Evolutionary conservation across 306 rosid genomes (phyloP), one percentile per base, ranked within the genome.

Genomic region (Trichosanthes cucumerina): DNA sequence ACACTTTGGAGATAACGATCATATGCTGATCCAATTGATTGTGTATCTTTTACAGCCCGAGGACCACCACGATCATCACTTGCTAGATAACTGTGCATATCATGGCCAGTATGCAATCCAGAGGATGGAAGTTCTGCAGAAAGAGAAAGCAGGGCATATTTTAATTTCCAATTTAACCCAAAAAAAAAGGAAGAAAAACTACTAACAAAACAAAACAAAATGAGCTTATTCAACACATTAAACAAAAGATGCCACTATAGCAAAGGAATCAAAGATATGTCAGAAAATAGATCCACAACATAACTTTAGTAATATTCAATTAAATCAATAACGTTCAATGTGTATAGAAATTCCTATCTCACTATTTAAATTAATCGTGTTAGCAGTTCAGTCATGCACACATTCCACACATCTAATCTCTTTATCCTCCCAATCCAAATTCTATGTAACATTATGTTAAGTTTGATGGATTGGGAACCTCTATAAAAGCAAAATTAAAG

Each of bases 1-100:
- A 84, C 90, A 85, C 85, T 90, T 84, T 90, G 98, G 83, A 93
- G 98, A 88, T 91, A 93, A 80, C 91, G 93, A 57, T 93, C 98
- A 84, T 91, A 93, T 12, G 97, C 97, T 62, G 97, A 89, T 76
- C 92, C 93, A 73, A 91, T 84, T 49, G 93, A 44, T 79, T 87
- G 79, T 62, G 96, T 86, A 81, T 91, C 92, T 82, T 85, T 90
- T 41, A 89, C 52, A 58, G 77, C 49, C 86, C 73, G 84, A 68
- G 79, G 88, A 77, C 86, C 88, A 79, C 88, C 81, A 52, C 65
- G 84, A 70, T 93, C 95, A 80, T 90, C 92, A 65, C 83, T 86
- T 58, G 86, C 81, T 68, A 87, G 79, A 87, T 93, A 88, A 76
- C 76, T 84, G 57, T 84, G 92, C 90, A 88, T 86, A 83, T 91